Percentiles rank a stretch among this genome's conserved stretches.
These are phyloP conservation scores for Triticum urartu DNA, from an alignment of 176 grass and related monocot genomes.

Conservation along the genomic window DNA sequence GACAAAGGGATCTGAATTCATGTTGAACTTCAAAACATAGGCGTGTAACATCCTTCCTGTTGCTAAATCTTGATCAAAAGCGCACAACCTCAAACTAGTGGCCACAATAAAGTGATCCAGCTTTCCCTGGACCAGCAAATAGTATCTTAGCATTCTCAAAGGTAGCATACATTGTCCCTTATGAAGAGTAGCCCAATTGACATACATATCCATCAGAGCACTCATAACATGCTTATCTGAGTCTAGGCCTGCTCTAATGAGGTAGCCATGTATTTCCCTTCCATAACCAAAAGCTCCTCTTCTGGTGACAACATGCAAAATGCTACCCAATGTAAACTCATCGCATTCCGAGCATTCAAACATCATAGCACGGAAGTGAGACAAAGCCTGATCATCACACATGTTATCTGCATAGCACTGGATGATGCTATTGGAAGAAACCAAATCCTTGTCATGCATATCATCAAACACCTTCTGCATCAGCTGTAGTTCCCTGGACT, in stretches of 20 bases:
- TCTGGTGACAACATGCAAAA: constrained; percentile 42
- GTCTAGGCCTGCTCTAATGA: constrained; percentile 51
- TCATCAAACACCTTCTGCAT: constrained; percentile 51
- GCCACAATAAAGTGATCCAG: constrained; percentile 59
- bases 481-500: constrained; percentile 24
- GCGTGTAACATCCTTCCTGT: constrained; percentile 55
- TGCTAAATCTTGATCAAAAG: constrained; percentile 46
- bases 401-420: constrained; percentile 47
- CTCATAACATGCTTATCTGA: constrained; percentile 53
- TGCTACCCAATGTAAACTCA: constrained; percentile 52
- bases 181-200: constrained; percentile 21
- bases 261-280: constrained; percentile 60
- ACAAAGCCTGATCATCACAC: constrained; percentile 35
- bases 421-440: constrained; percentile 73
- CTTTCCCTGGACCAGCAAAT: constrained; percentile 36
- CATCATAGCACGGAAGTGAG: constrained; percentile 51
- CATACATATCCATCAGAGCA: constrained; percentile 71
- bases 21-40: constrained; percentile 37
- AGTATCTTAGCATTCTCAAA: constrained; percentile 48
- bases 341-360: constrained; percentile 39
- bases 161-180: constrained; percentile 17
- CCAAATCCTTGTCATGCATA: constrained; percentile 47
- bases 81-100: constrained; percentile 56
- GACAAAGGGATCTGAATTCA: constrained; percentile 52
- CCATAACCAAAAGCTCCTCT: constrained; percentile 40